Evolutionary conservation across 164 flowering plant species (phyloP), one percentile per base, ranked within the genome.

Genomic region (Umbellularia californica): DNA sequence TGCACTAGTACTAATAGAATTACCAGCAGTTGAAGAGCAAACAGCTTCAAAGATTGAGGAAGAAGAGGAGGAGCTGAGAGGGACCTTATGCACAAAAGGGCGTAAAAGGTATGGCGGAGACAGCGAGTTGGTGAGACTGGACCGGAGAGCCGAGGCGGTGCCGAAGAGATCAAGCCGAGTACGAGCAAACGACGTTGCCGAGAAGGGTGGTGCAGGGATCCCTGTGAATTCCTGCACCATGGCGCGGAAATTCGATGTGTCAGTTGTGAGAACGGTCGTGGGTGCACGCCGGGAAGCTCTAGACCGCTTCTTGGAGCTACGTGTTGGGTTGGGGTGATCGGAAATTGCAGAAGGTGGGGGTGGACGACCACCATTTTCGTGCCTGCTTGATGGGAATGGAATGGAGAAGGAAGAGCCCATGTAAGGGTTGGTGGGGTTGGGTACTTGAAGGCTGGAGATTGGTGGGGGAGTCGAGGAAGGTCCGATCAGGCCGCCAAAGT

Each of bases 161-260:
- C 79, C 77, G 50, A 90, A 85, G 58, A 88, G 83, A 80, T 89
- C 92, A 51, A 90, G 65, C 65, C 91, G 79, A 58, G 66, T 65
- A 0, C 95, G 87, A n/a, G 86, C 76, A 75, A 75, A 83, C 1
- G 85, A 68, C 4, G 88, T 75, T 25, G 83, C 84, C 0, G 92
- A 78, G 65, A 89, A 88, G 0, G 96, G 93, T 9, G 90, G 89
- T 0, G 89, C 80, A 0, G 95, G 92, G 47, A 91, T 87, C 0
- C 95, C 95, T 0, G 95, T 91, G 81, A 87, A 91, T 66, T 91
- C 93, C 50, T 91, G 95, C 71, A 91, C 95, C 95, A 91, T 91
- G 68, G 89, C 88, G 35, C 95, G 76, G 74, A 91, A 91, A 75
- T 91, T 91, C 3, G 92, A 72, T 0, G 93, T 89, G 83, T 91